Conservation (phyloP, 352 stramenopile genomes). For the Phytophthora cactorum region DNA sequence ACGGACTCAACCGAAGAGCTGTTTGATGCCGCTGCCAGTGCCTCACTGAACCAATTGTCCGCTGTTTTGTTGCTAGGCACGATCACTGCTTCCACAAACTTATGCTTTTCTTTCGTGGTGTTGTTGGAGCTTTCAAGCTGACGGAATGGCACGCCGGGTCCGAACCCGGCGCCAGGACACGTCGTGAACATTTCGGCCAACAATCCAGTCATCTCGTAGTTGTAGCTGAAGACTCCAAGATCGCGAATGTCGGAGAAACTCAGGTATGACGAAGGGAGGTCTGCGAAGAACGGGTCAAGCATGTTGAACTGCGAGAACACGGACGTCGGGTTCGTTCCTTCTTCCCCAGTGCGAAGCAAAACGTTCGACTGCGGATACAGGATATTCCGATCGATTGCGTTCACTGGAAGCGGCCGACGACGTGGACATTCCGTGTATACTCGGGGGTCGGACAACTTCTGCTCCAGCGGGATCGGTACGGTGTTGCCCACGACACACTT, state of each 20-base stretch:
- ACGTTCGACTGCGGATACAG: slow-evolving; percentile 65
- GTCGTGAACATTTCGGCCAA: slow-evolving; percentile 78
- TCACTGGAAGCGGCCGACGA: slow-evolving; percentile 38
- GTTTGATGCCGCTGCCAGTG: slow-evolving; percentile 54
- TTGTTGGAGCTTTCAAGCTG: slow-evolving; percentile 24
- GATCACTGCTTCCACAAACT: slow-evolving; percentile 74
- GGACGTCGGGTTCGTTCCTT: slow-evolving; percentile 46
- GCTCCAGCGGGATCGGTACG: slow-evolving; percentile 49
- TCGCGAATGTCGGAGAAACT: slow-evolving; percentile 77
- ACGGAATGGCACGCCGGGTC: slow-evolving; percentile 35
- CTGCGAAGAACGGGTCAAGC: slow-evolving; percentile 61
- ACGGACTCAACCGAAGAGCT: slow-evolving; percentile 34
- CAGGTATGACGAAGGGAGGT: slow-evolving; percentile 69
- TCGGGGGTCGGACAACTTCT: slow-evolving; percentile 66
- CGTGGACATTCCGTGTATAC: slow-evolving; percentile 66
- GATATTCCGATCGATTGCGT: slow-evolving; percentile 53
- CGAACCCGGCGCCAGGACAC: slow-evolving; percentile 53
- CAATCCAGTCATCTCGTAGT: slow-evolving; percentile 82
- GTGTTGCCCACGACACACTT: slow-evolving; percentile 80
- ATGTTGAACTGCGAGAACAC: slow-evolving; percentile 60
- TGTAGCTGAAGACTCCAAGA: slow-evolving; percentile 82
- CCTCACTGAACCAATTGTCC: slow-evolving; percentile 58
- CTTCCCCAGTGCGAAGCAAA: slow-evolving; percentile 57
- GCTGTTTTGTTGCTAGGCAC: slow-evolving; percentile 48
- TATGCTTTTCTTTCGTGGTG: slow-evolving; percentile 11